Base-by-base conservation (phyloP, 345 rosid species). In the Eucalyptus shirleyi region DNA sequence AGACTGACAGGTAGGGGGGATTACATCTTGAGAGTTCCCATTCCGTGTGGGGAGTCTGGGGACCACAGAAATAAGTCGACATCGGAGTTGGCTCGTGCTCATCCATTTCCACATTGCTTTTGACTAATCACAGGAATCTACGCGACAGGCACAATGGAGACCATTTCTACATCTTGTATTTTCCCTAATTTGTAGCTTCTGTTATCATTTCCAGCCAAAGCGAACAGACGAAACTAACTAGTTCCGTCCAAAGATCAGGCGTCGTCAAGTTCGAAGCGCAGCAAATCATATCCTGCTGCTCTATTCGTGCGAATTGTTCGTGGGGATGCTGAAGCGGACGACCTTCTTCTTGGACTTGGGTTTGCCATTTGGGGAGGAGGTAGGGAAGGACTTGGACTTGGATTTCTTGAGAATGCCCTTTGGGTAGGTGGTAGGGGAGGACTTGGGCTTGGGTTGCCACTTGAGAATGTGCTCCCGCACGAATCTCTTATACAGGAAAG, bases 401-500 rank as follows among this genome's bases (percentile, higher is more conserved):
- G 21, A 17, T 50, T 50, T 50, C 55, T 51, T 51, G 55, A 51
- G 55, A 51, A 51, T 51, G 55, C 55, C 55, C 9, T 0, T 51
- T 6, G 55, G 55, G 55, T 51, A 51, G 55, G 55, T 1, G 55
- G 55, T 51, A 32, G 37, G 19, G n/a, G 90, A 40, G 34, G 44
- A 16, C 8, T 51, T 51, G 28, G 26, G 16, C 67, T 13, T 12
- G n/a, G 26, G 32, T 32, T 86, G 87, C 72, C 85, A 86, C 88
- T 80, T 90, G 19, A 91, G 92, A 89, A 82, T 34, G 69, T 17
- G n/a, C 34, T 88, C 87, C 34, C 93, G 90, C 88, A 92, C 92
- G 69, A 85, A 90, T 88, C 87, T 91, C 26, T 93, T 92, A n/a
- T 93, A 93, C 15, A 92, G 87, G 60, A 89, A 93, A 81, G 95